Conservation (phyloP, 352 stramenopile genomes). For the Globisporangium acanthophoron region DNA sequence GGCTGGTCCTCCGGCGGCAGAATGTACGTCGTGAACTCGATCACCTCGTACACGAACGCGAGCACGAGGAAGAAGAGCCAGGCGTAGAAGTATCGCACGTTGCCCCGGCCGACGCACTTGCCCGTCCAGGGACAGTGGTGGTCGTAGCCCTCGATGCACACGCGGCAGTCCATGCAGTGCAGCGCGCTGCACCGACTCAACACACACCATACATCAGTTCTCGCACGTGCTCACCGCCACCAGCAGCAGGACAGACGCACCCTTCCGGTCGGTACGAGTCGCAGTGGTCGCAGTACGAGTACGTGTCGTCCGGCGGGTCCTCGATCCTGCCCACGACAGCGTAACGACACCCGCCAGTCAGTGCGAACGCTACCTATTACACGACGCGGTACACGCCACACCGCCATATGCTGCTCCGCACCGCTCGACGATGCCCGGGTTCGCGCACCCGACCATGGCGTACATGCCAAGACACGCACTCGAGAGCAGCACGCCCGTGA, state of each 20-base stretch:
- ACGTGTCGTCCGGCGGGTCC: conserved; percentile 40
- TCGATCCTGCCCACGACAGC: conserved; percentile 3
- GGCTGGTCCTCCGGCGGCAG: conserved; percentile 52
- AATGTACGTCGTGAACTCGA: conserved; percentile 85
- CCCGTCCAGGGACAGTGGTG: conserved; percentile 93
- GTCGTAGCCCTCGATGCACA: conserved; percentile 87
- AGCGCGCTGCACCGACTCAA: conserved; percentile 31
- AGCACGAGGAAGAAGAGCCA: conserved; percentile 85
- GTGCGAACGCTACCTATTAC: no score
- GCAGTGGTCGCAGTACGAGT: conserved; percentile 79
- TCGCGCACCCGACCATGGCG: conserved; percentile 61
- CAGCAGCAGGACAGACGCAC: conserved; percentile 20
- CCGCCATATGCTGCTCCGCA: conserved; percentile 8
- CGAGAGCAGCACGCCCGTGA: conserved; percentile 52
- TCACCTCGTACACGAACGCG: conserved; percentile 85
- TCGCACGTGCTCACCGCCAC: no score
- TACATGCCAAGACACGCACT: conserved; percentile 56
- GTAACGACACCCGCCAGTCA: not conserved
- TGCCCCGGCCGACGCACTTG: conserved; percentile 85
- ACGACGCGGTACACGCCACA: no score
- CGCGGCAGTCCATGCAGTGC: conserved; percentile 85
- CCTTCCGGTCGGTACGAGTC: conserved; percentile 66
- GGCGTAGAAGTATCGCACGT: conserved; percentile 75
- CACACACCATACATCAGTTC: not conserved
- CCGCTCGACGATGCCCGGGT: conserved; percentile 64